Evolutionary conservation across 164 flowering plant species (phyloP).

Genomic region (Taxillus chinensis): DNA sequence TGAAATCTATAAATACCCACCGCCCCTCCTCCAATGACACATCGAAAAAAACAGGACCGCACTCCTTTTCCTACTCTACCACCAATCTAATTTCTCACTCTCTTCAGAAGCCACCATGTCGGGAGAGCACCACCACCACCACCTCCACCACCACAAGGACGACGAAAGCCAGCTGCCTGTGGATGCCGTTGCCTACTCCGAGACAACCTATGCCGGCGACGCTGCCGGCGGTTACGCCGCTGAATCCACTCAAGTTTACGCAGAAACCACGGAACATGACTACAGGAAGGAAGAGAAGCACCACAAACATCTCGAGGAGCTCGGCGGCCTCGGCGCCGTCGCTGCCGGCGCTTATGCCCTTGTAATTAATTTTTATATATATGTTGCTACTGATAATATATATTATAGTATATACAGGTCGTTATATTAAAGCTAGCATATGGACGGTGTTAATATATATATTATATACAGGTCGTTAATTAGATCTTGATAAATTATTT

Average conservation of each 20-base stretch:
- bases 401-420: too few species aligned
- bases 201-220: neutral
- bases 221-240: conserved; percentile 1
- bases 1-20: neutral
- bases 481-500: too few species aligned
- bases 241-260: neutral
- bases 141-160: conserved; percentile 26
- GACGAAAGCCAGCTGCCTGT: conserved; percentile 8
- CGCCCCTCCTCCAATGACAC: neutral
- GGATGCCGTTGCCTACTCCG: conserved; percentile 1
- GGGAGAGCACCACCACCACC: conserved; percentile 19
- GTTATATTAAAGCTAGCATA: too few species aligned
- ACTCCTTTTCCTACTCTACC: neutral
- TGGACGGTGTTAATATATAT: too few species aligned
- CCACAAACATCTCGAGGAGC: conserved; percentile 54
- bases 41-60: too few species aligned
- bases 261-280: conserved; percentile 7
- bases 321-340: conserved; percentile 40
- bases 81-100: neutral
- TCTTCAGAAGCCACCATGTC: conserved; percentile 8
- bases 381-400: too few species aligned
- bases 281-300: conserved; percentile 58
- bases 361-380: conserved; percentile 17
- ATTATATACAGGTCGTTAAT: too few species aligned
- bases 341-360: conserved; percentile 60